Evolutionary conservation across 2,329 filamentous ascomycete species (phyloP), one percentile per base, ranked within the genome.

Genomic region (Emergomyces pasteurianus): DNA sequence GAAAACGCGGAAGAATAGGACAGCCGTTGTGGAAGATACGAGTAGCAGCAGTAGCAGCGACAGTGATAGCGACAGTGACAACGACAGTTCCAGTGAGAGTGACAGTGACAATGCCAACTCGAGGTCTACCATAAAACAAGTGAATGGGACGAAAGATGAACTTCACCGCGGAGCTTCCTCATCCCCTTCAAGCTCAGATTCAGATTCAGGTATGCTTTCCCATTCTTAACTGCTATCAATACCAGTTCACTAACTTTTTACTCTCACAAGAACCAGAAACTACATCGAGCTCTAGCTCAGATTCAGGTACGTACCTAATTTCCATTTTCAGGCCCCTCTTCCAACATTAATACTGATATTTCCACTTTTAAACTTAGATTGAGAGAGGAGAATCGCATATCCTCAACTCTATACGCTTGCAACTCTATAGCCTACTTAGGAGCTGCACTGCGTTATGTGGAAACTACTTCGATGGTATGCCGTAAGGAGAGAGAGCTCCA

Each of bases 21-120:
- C 74, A 18, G 70, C 68, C 46, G 63, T 77, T 50, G 68, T 78
- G 23, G 74, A 77, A 49, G 73, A 76, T 56, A 75, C 73, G 3
- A 77, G 74, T 60, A 75, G 40, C 28, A 57, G 54, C 28, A 42
- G 73, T 63, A 75, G 73, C 64, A 73, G 73, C 52, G 75, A 72
- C 66, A 70, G 61, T 50, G 67, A 67, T 36, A 69, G 67, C 47
- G 63, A 66, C 49, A 69, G 66, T 53, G 62, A 61, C 28, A 62
- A 40, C 52, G 47, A 47, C n/a, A 61, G 56, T 60, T 23, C 61
- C 50, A 70, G 68, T 60, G 68, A 66, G 6, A 71, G 70, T 7
- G 28, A 31, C n/a, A 52, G 34, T 62, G 65, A 64, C 23, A 57
- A 62, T 36, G 36, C 40, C 12, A 59, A 56, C 42, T 46, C 54